phyloP scores from a whole-genome alignment of 495 filamentous ascomycete genomes.

The Trichoderma gamsii region DNA sequence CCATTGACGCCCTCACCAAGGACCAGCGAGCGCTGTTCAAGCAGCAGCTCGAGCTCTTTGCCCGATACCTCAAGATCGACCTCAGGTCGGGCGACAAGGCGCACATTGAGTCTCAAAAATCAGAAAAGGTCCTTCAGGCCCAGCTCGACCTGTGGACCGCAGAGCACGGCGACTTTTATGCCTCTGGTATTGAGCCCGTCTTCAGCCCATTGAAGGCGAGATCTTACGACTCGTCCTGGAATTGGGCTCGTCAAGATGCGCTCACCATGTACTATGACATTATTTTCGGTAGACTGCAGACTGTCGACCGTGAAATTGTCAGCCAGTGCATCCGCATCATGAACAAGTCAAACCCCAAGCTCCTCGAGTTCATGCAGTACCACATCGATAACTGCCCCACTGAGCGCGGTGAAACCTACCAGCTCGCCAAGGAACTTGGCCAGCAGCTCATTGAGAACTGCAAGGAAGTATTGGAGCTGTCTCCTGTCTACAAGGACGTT shows the following conservation, averaged over 20 bases:
- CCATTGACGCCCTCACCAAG: constrained; percentile 93
- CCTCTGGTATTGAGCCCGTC: constrained; percentile 84
- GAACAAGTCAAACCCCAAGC: constrained; percentile 93
- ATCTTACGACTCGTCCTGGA: constrained; percentile 98
- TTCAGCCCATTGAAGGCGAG: constrained; percentile 92
- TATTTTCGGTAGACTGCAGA: constrained; percentile 90
- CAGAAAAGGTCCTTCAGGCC: constrained; percentile 75
- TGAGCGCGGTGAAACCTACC: constrained; percentile 92
- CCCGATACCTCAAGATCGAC: constrained; percentile 94
- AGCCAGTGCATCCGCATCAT: constrained; percentile 98
- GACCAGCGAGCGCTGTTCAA: constrained; percentile 93
- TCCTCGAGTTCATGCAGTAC: constrained; percentile 99
- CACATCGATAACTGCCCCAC: constrained; percentile 99
- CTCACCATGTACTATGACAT: constrained; percentile 99
- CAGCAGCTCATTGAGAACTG: constrained; percentile 95
- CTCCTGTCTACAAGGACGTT: constrained; percentile 95
- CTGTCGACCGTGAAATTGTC: constrained; percentile 95
- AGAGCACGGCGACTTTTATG: constrained; percentile 96
- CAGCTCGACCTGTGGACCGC: constrained; percentile 92
- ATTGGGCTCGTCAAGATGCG: constrained; percentile 97
- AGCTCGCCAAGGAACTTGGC: constrained; percentile 92
- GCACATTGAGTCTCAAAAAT: constrained; percentile 73
- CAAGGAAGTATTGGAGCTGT: constrained; percentile 74
- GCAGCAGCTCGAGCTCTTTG: constrained; percentile 91
- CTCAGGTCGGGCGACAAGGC: constrained; percentile 93